A percentile compares a stretch with the other conserved stretches of the same genome.
Evolutionary conservation across 768 basidiomycete species (phyloP).

Genomic region (Mycena latifolia): DNA sequence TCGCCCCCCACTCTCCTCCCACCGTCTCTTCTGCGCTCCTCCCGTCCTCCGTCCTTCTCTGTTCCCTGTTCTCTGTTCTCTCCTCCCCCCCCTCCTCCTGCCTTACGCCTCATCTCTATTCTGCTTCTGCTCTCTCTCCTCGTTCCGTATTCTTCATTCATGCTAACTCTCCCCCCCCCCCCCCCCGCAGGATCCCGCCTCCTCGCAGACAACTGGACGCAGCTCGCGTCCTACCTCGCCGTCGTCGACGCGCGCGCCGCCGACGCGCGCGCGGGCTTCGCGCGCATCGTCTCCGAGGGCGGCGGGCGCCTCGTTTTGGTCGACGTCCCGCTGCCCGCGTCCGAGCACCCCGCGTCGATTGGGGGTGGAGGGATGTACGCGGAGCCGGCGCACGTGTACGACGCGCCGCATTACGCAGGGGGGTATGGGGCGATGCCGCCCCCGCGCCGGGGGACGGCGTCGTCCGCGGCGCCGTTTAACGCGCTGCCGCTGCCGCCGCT

Average conservation of each 20-base stretch:
- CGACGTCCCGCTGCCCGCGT: conserved; percentile 45
- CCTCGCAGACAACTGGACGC: conserved; percentile 62
- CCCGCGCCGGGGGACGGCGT: too few relatives aligned
- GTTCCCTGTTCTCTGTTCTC: background rate
- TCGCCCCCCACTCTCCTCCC: too few relatives aligned
- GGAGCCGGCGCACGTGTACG: background rate
- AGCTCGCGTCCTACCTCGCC: conserved; percentile 62
- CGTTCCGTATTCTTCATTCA: background rate
- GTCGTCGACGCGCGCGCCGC: conserved; percentile 58
- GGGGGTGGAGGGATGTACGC: too few relatives aligned
- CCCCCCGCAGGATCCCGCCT: conserved; percentile 37
- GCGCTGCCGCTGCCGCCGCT: background rate
- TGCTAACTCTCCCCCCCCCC: background rate
- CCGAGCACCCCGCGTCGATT: background rate
- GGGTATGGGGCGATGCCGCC: too few relatives aligned
- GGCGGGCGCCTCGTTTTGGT: conserved; percentile 58
- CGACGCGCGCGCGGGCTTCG: conserved; percentile 64
- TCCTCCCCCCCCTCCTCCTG: background rate
- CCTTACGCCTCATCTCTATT: too few relatives aligned
- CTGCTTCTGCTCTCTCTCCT: too few relatives aligned
- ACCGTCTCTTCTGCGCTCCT: too few relatives aligned
- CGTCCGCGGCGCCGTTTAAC: too few relatives aligned
- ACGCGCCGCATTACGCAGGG: background rate
- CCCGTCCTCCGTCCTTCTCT: too few relatives aligned
- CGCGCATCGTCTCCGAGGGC: conserved; percentile 57